Evolutionary conservation across 106 monocot species (phyloP).

Genomic region (Dioscorea alata): DNA sequence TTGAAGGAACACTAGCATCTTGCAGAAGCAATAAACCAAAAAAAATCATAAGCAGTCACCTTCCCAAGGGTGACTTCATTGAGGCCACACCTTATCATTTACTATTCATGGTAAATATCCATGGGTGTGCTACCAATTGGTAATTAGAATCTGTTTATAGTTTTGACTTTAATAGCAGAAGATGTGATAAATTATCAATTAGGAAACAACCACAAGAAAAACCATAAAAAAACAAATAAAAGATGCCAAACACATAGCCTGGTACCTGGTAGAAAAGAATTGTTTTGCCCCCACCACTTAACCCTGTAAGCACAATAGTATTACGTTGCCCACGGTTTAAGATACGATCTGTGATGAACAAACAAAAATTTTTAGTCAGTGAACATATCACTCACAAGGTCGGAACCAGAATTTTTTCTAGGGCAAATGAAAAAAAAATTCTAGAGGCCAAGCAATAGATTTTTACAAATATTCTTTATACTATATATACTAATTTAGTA

Average conservation of each 20-base stretch:
- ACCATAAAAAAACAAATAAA: not conserved
- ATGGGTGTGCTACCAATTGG: not conserved
- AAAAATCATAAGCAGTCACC: no score
- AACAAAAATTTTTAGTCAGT: no score
- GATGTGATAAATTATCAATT: no score
- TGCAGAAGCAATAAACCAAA: no score
- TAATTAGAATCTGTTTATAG: not conserved
- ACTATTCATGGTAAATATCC: not conserved
- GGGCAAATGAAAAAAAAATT: not conserved
- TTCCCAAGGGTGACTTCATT: no score
- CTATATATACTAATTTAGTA: not conserved
- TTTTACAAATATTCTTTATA: not conserved
- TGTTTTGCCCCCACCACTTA: constrained; percentile 89
- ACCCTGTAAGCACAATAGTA: constrained; percentile 70
- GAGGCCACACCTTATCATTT: no score
- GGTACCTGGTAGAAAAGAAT: constrained; percentile 83
- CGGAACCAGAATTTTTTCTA: not conserved
- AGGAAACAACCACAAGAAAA: not conserved
- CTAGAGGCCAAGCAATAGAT: not conserved
- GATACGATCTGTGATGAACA: constrained; percentile 32
- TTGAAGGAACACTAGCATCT: no score
- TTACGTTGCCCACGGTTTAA: constrained; percentile 46
- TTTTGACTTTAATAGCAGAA: not conserved
- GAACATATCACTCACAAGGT: no score
- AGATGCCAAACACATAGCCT: not conserved